Percentiles rank a stretch among this genome's conserved stretches.
Conservation (phyloP, 257 asterid genomes). For the Scutellaria barbata region DNA sequence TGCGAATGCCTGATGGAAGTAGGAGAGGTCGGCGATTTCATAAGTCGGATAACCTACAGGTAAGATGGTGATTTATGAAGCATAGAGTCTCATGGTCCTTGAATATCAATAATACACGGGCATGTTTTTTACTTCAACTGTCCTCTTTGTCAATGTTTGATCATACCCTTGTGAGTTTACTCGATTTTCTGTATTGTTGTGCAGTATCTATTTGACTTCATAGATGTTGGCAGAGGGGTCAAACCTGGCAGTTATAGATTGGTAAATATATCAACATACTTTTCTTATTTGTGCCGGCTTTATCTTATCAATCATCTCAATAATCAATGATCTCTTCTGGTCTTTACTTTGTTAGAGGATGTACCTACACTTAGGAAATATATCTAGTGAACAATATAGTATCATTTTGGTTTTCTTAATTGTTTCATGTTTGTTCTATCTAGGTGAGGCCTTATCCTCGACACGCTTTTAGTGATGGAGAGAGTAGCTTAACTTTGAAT, state of each 20-base stretch:
- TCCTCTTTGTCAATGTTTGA: not conserved
- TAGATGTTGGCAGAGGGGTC: conserved; percentile 78
- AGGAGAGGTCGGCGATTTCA: conserved; percentile 91
- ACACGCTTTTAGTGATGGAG: conserved; percentile 76
- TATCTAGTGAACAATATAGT: not conserved
- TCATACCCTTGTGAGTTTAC: conserved; percentile 25
- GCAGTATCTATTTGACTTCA: conserved; percentile 87
- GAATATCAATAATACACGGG: not conserved
- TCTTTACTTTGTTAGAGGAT: not conserved
- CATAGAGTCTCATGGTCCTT: conserved; percentile 1
- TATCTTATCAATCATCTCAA: conserved; percentile 9
- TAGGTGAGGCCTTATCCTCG: conserved; percentile 97
- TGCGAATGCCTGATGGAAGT: conserved; percentile 96
- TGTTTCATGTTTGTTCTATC: conserved; percentile 22
- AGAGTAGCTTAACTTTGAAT: conserved; percentile 55
- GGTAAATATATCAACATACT: conserved; percentile 49
- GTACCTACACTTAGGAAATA: not conserved
- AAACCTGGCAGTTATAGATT: conserved; percentile 93
- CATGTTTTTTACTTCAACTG: not conserved
- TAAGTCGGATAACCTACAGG: conserved; percentile 93
- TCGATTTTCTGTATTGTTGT: conserved; percentile 32
- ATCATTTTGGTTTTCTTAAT: not conserved
- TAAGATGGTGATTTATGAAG: conserved; percentile 35
- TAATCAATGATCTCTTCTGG: not conserved
- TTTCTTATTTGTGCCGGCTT: not conserved